Base-by-base conservation (phyloP, 2,329 filamentous ascomycete species). In the Triangularia setosa region DNA sequence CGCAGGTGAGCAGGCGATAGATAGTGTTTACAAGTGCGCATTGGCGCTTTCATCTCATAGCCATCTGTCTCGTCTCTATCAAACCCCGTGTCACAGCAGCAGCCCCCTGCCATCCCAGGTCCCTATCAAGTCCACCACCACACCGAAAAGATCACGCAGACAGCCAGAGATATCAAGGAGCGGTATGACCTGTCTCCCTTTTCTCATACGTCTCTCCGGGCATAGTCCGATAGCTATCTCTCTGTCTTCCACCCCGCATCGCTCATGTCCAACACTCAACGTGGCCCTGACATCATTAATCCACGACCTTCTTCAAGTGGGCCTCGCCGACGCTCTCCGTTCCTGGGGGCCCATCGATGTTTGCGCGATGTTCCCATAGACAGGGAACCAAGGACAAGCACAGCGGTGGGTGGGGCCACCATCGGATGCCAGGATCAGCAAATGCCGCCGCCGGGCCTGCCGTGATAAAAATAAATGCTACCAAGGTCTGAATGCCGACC, bases 21-120 rank as follows among this genome's bases (percentile, higher is more conserved):
- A 25, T 27, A 33, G 21, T 61, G 18, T 30, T 53, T 21, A 18
- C 25, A 60, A 59, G 58, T 63, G 64, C 64, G 62, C 66, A 68
- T 68, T 59, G 57, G 66, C 66, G 64, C 56, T 55, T 40, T 40
- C 40, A 44, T 44, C 35, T 44, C 8, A 35, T 35, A 35, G 11
- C 33, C 8, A 44, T 44, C 35, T 4, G 18, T 44, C 14, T 18
- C n/a, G 8, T 18, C 35, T 44, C 4, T 30, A 5, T 30, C 27
- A 30, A 11, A 30, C 27, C 27, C 30, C 30, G 11, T 11, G 30
- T 35, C 30, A 35, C 30, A 35, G n/a, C n/a, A n/a, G n/a, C 30
- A 33, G 30, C 30, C 30, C 30, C 30, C n/a, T n/a, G 30, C 30
- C 30, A 33, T 33, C 30, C 30, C 30, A 8, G n/a, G n/a, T n/a